Base-by-base conservation (phyloP, 768 basidiomycete genomes). In the Kwoniella bestiolae region DNA sequence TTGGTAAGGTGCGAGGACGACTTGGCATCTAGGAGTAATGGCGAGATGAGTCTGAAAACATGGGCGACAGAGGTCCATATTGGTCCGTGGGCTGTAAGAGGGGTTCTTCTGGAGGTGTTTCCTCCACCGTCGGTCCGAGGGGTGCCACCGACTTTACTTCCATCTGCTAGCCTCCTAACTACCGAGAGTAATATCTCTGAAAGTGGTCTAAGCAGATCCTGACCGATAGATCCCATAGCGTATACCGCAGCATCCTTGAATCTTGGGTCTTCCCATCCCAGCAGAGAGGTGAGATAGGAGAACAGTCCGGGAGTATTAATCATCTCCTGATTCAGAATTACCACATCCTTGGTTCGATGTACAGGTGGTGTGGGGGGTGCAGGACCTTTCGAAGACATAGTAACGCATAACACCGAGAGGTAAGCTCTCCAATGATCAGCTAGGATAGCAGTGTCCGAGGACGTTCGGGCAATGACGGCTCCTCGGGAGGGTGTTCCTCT, bases 161-260 rank as follows among this genome's bases (percentile, higher is more conserved):
- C 91, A 70, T 94, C 92, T 68, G 91, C 91, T 69, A 94, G 87
- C 70, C 93, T 91, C 23, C 90, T 87, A 2, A 90, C 87, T 53
- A 95, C 86, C 5, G 88, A 85, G 65, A 88, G 89, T 32, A 96
- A 85, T 66, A 93, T 91, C 69, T 94, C 92, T 18, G 94, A 83
- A 23, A 96, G 84, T 32, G 90, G 87, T 9, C 89, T 86, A 78
- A 94, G 93, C 0, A 87, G 87, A 69, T 83, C 85, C 11, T 87
- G 84, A 5, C 91, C 91, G 70, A 95, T 90, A 26, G 90, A 88
- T 74, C 93, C 94, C 76, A 97, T 90, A 63, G 92, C 91, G 38
- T 91, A 83, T 9, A 94, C 91, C 12, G 91, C 91, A 0, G 90
- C 88, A 76, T 94, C 91, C 57, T 92, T 87, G 79, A 94, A 94